phyloP scores from a whole-genome alignment of 306 rosid genomes.

The Dryas drummondii region DNA sequence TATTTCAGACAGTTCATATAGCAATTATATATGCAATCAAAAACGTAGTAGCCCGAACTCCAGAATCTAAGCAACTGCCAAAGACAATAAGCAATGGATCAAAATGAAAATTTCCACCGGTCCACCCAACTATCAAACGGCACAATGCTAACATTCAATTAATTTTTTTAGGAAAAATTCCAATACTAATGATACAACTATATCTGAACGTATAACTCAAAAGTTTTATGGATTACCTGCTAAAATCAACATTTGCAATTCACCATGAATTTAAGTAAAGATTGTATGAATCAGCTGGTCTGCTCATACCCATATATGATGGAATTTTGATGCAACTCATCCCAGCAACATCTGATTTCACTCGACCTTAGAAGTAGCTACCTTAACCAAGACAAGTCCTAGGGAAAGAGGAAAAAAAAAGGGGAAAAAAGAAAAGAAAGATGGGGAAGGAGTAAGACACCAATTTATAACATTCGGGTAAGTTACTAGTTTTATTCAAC shows the following conservation, averaged over 20 bases:
- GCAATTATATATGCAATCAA: background rate
- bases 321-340: slow-evolving; percentile 61
- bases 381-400: slow-evolving; percentile 66
- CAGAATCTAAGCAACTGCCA: background rate
- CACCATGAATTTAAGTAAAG: slow-evolving; percentile 59
- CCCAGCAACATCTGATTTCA: slow-evolving; percentile 78
- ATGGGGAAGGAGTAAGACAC: slow-evolving; percentile 58
- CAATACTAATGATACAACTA: slow-evolving; percentile 14
- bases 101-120: background rate
- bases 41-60: background rate
- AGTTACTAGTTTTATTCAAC: slow-evolving; percentile 38
- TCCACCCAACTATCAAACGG: slow-evolving; percentile 3
- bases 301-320: slow-evolving; percentile 54
- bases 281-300: slow-evolving; percentile 54
- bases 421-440: background rate
- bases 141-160: background rate
- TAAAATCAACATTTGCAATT: slow-evolving; percentile 45
- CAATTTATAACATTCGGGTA: slow-evolving; percentile 31
- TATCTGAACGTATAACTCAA: slow-evolving; percentile 24
- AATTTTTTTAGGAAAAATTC: background rate
- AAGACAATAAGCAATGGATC: background rate
- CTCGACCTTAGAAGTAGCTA: slow-evolving; percentile 57
- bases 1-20: background rate
- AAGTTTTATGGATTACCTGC: slow-evolving; percentile 71
- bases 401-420: background rate